phyloP scores from a whole-genome alignment of 1,284 basidiomycete species.

The Ustilago esculenta region DNA sequence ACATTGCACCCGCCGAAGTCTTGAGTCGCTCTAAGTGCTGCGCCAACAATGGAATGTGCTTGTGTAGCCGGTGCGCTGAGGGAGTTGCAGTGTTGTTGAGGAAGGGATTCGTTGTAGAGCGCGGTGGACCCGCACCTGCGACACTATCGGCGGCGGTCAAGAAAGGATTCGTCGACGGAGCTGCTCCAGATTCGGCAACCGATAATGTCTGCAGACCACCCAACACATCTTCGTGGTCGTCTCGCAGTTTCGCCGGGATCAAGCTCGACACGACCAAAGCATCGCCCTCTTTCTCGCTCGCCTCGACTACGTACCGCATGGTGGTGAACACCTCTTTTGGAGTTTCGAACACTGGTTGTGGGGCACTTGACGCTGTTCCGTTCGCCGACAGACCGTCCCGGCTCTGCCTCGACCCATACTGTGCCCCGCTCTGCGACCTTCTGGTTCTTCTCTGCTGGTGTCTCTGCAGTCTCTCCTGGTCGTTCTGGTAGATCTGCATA shows the following conservation, averaged over 20 bases:
- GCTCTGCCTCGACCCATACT: neutral
- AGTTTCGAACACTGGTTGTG: slow-evolving; percentile 10
- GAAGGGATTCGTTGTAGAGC: slow-evolving; percentile 24
- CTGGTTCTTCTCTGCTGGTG: slow-evolving; percentile 32
- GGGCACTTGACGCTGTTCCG: neutral
- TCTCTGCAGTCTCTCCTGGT: slow-evolving; percentile 40
- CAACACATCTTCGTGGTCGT: slow-evolving; percentile 12
- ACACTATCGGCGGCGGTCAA: slow-evolving; percentile 7
- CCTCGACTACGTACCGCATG: slow-evolving; percentile 33
- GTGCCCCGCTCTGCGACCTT: slow-evolving; percentile 4
- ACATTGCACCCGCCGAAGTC: slow-evolving; percentile 36
- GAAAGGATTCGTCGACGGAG: slow-evolving; percentile 32
- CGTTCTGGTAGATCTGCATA: slow-evolving; percentile 54
- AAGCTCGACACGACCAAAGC: slow-evolving; percentile 30
- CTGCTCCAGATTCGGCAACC: neutral
- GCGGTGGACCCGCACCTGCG: neutral
- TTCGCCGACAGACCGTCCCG: neutral
- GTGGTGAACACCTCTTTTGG: slow-evolving; percentile 49
- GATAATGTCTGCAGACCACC: slow-evolving; percentile 9
- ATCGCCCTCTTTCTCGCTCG: slow-evolving; percentile 7
- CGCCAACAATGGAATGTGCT: slow-evolving; percentile 32
- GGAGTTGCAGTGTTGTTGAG: slow-evolving; percentile 14
- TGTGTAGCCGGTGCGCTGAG: slow-evolving; percentile 28
- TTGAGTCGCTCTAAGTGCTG: slow-evolving; percentile 37
- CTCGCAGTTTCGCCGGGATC: slow-evolving; percentile 8